Percentiles rank a stretch among this genome's conserved stretches.
Evolutionary conservation across 1,284 basidiomycete genomes (phyloP).

Genomic region (Puccinia sorghi): DNA sequence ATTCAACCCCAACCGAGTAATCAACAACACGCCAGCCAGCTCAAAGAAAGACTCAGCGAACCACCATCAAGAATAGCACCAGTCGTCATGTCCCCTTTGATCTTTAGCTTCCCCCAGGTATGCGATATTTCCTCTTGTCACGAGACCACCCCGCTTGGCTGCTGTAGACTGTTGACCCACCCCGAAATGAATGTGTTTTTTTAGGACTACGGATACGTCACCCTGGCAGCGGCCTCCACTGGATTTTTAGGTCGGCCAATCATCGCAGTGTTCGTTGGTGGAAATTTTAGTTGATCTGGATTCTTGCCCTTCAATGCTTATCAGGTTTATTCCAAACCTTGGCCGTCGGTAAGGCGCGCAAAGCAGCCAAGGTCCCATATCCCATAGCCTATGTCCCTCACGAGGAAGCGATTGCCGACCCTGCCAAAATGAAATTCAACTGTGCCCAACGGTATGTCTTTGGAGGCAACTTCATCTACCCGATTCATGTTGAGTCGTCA

Average conservation of each 20-base stretch:
- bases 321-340: slow-evolving; percentile 41
- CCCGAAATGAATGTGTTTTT: background rate
- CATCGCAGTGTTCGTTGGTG: background rate
- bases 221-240: slow-evolving; percentile 28
- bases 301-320: background rate
- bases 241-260: slow-evolving; percentile 32
- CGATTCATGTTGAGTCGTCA: background rate
- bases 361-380: slow-evolving; percentile 39
- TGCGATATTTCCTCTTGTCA: background rate
- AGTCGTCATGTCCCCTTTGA: slow-evolving; percentile 28
- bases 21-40: background rate
- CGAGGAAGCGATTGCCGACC: slow-evolving; percentile 38
- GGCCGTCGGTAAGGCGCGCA: slow-evolving; percentile 34
- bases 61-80: background rate
- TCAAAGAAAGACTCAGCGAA: background rate
- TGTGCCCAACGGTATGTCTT: slow-evolving; percentile 39
- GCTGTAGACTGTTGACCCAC: too few relatives aligned
- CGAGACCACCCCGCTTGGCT: too few relatives aligned
- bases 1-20: background rate
- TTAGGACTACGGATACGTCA: slow-evolving; percentile 43
- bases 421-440: slow-evolving; percentile 37
- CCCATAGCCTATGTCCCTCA: slow-evolving; percentile 17
- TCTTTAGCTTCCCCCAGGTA: slow-evolving; percentile 42
- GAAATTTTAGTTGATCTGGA: background rate
- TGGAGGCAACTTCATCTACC: background rate